A percentile compares a stretch with the other conserved stretches of the same genome.
phyloP scores from a whole-genome alignment of 1,139 yeast genomes.

The Protomyces inouyei region DNA sequence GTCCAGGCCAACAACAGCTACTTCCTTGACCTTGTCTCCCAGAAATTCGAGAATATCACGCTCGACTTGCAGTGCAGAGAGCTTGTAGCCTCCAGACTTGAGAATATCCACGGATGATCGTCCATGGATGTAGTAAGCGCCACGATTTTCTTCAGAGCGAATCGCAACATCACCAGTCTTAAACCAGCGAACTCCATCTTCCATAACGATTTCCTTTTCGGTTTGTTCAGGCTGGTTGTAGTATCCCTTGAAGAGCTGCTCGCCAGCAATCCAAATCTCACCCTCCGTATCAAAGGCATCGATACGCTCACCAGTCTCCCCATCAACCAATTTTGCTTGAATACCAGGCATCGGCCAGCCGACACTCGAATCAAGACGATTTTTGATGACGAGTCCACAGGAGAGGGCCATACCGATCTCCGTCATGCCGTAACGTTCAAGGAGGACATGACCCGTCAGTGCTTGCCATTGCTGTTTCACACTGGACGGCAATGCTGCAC shows the following conservation, averaged over 20 bases:
- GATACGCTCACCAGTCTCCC: conserved; percentile 33
- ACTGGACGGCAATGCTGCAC: conserved; percentile 42
- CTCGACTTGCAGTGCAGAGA: conserved; percentile 41
- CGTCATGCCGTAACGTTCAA: conserved; percentile 43
- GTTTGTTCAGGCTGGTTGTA: conserved; percentile 41
- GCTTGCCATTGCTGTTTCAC: conserved; percentile 39
- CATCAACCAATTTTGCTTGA: conserved; percentile 38
- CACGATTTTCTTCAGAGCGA: conserved; percentile 33
- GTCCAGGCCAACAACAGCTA: conserved; percentile 41
- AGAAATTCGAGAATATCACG: conserved; percentile 37
- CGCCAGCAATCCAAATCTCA: conserved; percentile 40
- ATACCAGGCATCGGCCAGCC: conserved; percentile 41
- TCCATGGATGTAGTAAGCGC: conserved; percentile 39
- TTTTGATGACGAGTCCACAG: conserved; percentile 37
- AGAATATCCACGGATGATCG: conserved; percentile 41
- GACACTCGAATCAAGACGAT: conserved; percentile 38
- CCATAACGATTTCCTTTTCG: conserved; percentile 35
- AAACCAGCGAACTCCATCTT: conserved; percentile 37
- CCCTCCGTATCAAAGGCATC: conserved; percentile 35
- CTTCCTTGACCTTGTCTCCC: conserved; percentile 36
- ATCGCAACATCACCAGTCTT: conserved; percentile 43
- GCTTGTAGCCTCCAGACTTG: conserved; percentile 30
- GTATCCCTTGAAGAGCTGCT: conserved; percentile 39
- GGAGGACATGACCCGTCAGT: conserved; percentile 38
- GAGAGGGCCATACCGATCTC: conserved; percentile 42